These are phyloP conservation scores for Moniliophthora roreri DNA, from an alignment of 1,284 basidiomycete species.

Conservation along the genomic window DNA sequence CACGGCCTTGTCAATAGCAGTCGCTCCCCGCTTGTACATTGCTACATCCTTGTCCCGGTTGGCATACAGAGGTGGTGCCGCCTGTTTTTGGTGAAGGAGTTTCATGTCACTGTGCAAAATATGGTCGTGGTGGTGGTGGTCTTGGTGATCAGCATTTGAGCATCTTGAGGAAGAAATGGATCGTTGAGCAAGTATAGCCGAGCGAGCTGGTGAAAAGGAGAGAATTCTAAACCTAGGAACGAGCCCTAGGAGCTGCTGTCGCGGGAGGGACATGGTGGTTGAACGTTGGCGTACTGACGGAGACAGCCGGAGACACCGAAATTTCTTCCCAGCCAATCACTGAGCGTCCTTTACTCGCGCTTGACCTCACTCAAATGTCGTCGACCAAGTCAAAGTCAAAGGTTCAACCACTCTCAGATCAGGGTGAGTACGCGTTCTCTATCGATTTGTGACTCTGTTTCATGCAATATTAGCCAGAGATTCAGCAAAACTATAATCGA, in stretches of 20 bases:
- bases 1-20: conserved; percentile 93
- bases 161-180: conserved; percentile 41
- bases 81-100: conserved; percentile 10
- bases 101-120: conserved; percentile 38
- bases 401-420: conserved; percentile 54
- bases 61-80: conserved; percentile 10
- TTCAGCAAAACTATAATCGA: conserved; percentile 73
- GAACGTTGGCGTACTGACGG: conserved; percentile 29
- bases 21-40: conserved; percentile 77
- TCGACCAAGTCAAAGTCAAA: conserved; percentile 56
- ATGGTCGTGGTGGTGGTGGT: conserved; percentile 26
- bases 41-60: conserved; percentile 48
- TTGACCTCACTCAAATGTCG: conserved; percentile 41
- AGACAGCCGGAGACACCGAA: conserved; percentile 42
- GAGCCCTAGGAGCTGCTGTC: conserved; percentile 18
- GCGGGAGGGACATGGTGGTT: conserved; percentile 52
- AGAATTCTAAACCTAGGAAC: conserved; percentile 1
- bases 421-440: conserved; percentile 51
- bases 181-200: conserved; percentile 45
- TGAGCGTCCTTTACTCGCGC: conserved; percentile 16
- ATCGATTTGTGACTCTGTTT: conserved; percentile 18
- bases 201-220: conserved; percentile 20
- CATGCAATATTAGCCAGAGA: conserved; percentile 62
- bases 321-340: conserved; percentile 53
- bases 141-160: conserved; percentile 32